Base-by-base conservation (phyloP, 2,329 filamentous ascomycete genomes). In the Hypoxylon rubiginosum region DNA sequence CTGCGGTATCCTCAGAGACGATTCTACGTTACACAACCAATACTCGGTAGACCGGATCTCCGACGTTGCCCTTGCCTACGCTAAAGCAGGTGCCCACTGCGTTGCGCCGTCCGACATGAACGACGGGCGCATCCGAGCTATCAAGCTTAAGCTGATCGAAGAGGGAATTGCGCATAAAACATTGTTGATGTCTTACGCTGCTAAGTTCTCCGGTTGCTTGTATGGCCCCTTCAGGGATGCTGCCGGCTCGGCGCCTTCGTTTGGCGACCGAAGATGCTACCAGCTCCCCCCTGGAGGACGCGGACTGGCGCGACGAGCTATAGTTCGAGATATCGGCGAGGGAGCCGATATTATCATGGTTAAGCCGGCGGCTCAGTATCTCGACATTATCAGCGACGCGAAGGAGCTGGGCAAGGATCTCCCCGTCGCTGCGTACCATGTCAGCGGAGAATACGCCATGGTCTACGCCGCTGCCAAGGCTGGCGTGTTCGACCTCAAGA, bases 311-410 rank as follows among this genome's bases (percentile, higher is more conserved):
- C 90, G 96, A 70, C 89, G 96, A 72, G 96, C 96, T 52, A 97
- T 99, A 70, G 83, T 89, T 43, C 88, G 96, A 72, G 96, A 99
- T 77, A 95, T 99, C 72, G 87, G 86, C 69, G 96, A 99, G 81
- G 96, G 96, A 26, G 96, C 96, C 19, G 96, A 99, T 76, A 93
- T 97, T 72, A 97, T 99, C 81, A 97, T 99, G 95, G 96, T 99
- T 67, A 99, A 99, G 85, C 96, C 96, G 1, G 96, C 96, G 9
- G 92, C 92, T 74, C 93, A 95, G 79, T 99, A 97, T 79, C 86
- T 99, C 49, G 96, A 99, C 80, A 97, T 99, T 74, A 98, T 99
- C 79, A 93, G 92, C 72, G 96, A 99, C 77, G 96, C 96, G 57
- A 98, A 97, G 84, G 94, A 97, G 58, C 87, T 98, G 58, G 95